These are phyloP conservation scores for Claviceps capensis DNA, from an alignment of 2,329 filamentous ascomycete species.

Conservation along the genomic window DNA sequence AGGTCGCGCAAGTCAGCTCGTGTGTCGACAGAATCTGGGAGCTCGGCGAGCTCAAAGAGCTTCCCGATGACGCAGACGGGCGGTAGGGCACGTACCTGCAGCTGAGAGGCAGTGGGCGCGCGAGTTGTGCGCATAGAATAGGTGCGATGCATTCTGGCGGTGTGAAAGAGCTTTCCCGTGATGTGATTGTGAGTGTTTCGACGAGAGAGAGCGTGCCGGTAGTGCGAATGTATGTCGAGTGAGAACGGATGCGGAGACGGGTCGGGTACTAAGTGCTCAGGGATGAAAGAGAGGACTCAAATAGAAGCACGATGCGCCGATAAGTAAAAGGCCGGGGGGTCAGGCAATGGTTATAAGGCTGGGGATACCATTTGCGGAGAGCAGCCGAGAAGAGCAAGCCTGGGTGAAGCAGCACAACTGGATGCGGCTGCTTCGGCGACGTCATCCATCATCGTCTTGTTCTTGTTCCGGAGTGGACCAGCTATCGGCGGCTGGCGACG, in stretches of 20 bases:
- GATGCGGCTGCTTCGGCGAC: slow-evolving; percentile 6
- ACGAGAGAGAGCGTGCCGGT: too few relatives aligned
- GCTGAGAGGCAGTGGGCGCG: slow-evolving; percentile 80
- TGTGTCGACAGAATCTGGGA: neutral
- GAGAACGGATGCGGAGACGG: neutral
- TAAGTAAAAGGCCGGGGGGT: neutral
- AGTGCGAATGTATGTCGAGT: neutral
- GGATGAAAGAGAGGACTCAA: slow-evolving; percentile 1
- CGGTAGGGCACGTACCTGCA: slow-evolving; percentile 32
- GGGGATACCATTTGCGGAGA: slow-evolving; percentile 3
- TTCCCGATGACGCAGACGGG: neutral
- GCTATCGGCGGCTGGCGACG: too few relatives aligned
- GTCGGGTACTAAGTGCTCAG: neutral
- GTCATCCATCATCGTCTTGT: slow-evolving; percentile 7
- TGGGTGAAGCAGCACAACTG: too few relatives aligned
- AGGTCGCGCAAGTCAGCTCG: neutral
- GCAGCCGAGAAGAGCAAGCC: neutral
- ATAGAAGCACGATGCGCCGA: neutral
- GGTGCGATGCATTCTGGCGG: slow-evolving; percentile 75
- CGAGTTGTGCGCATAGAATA: slow-evolving; percentile 98
- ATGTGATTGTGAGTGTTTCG: neutral
- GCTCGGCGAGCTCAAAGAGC: neutral
- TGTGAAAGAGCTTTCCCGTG: slow-evolving; percentile 8
- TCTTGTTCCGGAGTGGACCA: too few relatives aligned
- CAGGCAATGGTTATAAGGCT: slow-evolving; percentile 8